Conservation (phyloP, 495 filamentous ascomycete genomes). For the Xylaria palmicola region DNA sequence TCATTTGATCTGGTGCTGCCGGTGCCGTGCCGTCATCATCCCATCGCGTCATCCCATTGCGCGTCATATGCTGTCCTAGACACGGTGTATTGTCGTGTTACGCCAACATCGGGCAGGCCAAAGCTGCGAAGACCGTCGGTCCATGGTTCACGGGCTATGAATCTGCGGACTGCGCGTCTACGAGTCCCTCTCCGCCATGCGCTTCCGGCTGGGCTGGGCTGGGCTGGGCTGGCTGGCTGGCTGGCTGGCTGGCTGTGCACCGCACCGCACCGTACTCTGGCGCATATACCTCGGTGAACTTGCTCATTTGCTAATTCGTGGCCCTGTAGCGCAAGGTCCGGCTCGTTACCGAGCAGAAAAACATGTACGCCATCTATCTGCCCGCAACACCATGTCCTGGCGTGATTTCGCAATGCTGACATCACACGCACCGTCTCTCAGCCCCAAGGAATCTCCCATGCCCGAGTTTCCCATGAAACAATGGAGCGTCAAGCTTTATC, state of each 20-base stretch:
- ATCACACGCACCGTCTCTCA: conserved; percentile 26
- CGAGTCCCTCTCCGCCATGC: background rate
- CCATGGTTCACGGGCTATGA: background rate
- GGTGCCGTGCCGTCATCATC: background rate
- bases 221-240: too few relatives aligned
- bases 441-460: conserved; percentile 67
- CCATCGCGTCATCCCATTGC: too few relatives aligned
- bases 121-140: too few relatives aligned
- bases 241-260: background rate
- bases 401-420: conserved; percentile 15
- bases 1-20: background rate
- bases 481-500: conserved; percentile 63
- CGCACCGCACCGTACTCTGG: background rate
- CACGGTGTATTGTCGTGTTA: too few relatives aligned
- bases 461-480: conserved; percentile 91
- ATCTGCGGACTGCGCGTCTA: too few relatives aligned
- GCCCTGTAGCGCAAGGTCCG: conserved; percentile 70
- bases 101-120: too few relatives aligned
- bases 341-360: conserved; percentile 85
- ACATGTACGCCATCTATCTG: conserved; percentile 63
- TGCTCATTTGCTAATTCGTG: conserved; percentile 7
- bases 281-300: background rate
- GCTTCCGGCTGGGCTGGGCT: too few relatives aligned
- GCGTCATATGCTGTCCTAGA: background rate
- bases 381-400: conserved; percentile 8